Percentiles rank a stretch among this genome's conserved stretches.
Conservation (phyloP, 1,284 basidiomycete genomes). For the Pascua guehoae region DNA sequence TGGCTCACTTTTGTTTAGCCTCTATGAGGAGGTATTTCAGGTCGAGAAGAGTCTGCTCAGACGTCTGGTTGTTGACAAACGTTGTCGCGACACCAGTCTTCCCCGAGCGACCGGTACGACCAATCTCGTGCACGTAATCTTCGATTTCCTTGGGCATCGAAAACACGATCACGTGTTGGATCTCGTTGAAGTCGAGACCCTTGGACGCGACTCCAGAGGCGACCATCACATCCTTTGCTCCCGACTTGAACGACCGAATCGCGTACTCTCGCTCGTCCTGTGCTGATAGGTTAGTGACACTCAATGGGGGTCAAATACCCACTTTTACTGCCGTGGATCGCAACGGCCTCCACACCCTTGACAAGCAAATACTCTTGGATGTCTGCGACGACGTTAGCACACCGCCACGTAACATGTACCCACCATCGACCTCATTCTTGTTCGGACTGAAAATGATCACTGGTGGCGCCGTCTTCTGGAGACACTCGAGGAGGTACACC, state of each 20-base stretch:
- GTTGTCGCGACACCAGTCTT: slow-evolving; percentile 99
- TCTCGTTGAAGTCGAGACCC: slow-evolving; percentile 96
- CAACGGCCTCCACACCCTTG: slow-evolving; percentile 97
- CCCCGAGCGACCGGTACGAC: slow-evolving; percentile 92
- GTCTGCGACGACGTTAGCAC: slow-evolving; percentile 51
- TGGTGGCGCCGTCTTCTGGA: slow-evolving; percentile 97
- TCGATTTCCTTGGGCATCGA: slow-evolving; percentile 99
- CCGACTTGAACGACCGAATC: slow-evolving; percentile 93
- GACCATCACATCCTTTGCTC: slow-evolving; percentile 98
- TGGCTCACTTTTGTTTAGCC: slow-evolving; percentile 84
- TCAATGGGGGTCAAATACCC: slow-evolving; percentile 29
- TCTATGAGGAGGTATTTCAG: slow-evolving; percentile 96
- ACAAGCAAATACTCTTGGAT: slow-evolving; percentile 96
- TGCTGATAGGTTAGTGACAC: slow-evolving; percentile 54
- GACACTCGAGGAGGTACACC: slow-evolving; percentile 94
- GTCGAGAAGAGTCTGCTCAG: slow-evolving; percentile 93
- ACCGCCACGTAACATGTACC: slow-evolving; percentile 19
- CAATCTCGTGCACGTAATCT: slow-evolving; percentile 92
- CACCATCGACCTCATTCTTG: slow-evolving; percentile 98
- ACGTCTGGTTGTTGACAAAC: slow-evolving; percentile 97
- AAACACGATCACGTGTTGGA: slow-evolving; percentile 63
- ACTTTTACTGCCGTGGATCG: slow-evolving; percentile 98
- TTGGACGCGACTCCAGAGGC: slow-evolving; percentile 96
- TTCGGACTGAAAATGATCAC: slow-evolving; percentile 98
- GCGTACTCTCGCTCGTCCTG: slow-evolving; percentile 99